Percentiles rank a stretch among this genome's conserved stretches.
phyloP scores from a whole-genome alignment of 2,329 filamentous ascomycete genomes.

The Xylariales sp. region DNA sequence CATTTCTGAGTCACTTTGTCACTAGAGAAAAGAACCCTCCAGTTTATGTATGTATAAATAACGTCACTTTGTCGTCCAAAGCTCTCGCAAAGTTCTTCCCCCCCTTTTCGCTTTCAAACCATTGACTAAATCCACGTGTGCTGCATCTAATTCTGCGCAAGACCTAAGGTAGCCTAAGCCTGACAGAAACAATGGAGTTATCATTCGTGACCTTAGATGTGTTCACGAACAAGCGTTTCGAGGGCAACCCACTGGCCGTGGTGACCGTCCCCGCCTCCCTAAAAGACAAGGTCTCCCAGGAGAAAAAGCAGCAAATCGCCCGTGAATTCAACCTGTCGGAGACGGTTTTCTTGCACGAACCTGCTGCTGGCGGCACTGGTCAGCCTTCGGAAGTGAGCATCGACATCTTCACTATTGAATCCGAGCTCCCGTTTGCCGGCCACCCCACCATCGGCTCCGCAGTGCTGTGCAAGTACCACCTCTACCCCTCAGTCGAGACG shows the following conservation, averaged over 20 bases:
- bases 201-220: conserved; percentile 53
- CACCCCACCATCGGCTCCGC: conserved; percentile 59
- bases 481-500: conserved; percentile 31
- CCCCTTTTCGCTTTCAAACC: no score
- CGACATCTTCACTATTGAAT: conserved; percentile 55
- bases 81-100: no score
- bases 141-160: no score
- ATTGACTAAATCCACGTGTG: no score
- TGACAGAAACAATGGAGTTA: conserved; percentile 25
- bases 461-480: conserved; percentile 37
- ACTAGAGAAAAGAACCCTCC: no score
- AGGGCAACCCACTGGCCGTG: conserved; percentile 59
- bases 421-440: conserved; percentile 58
- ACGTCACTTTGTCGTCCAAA: no score
- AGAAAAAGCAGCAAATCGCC: conserved; percentile 54
- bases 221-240: conserved; percentile 46
- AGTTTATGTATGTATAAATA: no score
- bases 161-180: no score
- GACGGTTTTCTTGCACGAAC: conserved; percentile 57
- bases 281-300: conserved; percentile 38
- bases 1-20: no score
- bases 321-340: conserved; percentile 62
- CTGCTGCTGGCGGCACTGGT: conserved; percentile 24
- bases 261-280: conserved; percentile 43
- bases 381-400: conserved; percentile 32